A percentile compares a stretch with the other conserved stretches of the same genome.
Conservation (phyloP, 140 eudicot species). For the Stevia rebaudiana region DNA sequence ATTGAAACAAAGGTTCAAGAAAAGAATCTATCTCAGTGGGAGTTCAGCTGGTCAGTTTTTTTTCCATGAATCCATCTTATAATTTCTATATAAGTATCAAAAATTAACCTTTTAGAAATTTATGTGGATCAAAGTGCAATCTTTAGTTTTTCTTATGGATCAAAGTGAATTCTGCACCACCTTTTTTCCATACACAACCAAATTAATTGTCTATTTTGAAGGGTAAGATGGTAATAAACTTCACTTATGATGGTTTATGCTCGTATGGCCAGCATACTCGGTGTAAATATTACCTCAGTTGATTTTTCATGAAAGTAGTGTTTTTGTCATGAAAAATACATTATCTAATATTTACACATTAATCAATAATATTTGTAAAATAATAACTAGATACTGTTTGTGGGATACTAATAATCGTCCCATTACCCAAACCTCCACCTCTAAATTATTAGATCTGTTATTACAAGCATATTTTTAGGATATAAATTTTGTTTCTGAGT, state of each 20-base stretch:
- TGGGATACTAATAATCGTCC: background rate
- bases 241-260: background rate
- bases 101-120: background rate
- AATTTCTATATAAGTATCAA: background rate
- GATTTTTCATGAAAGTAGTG: background rate
- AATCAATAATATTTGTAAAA: too few relatives aligned
- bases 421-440: background rate
- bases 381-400: background rate
- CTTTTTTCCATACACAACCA: background rate
- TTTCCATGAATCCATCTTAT: background rate
- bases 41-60: conserved; percentile 41
- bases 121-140: background rate
- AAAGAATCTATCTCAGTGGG: conserved; percentile 24
- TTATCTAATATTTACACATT: background rate
- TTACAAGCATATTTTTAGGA: background rate
- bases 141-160: conserved; percentile 1
- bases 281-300: background rate
- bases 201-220: background rate
- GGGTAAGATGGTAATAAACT: background rate
- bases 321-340: background rate
- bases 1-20: conserved; percentile 9
- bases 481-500: background rate
- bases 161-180: background rate
- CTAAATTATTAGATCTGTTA: background rate
- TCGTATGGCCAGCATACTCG: background rate